phyloP scores from a whole-genome alignment of 1,139 yeast species.

The Kurtzmaniella quercitrusa region DNA sequence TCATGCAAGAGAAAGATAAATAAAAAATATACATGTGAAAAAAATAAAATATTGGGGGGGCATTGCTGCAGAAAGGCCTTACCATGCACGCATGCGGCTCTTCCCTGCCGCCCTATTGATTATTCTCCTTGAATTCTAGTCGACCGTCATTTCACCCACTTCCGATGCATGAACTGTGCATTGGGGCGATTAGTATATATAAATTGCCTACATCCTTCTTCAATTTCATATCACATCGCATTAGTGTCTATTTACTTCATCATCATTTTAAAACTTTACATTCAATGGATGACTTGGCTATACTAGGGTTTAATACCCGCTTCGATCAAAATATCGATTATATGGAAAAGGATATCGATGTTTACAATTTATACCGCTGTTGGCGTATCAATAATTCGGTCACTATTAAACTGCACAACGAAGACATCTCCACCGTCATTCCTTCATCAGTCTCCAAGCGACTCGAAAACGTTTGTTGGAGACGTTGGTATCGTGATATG shows the following conservation, averaged over 20 bases:
- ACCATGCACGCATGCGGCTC: not conserved
- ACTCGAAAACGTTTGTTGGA: conserved; percentile 39
- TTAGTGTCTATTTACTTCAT: not conserved
- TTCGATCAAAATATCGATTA: conserved; percentile 37
- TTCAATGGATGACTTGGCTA: not conserved
- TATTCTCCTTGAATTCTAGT: not conserved
- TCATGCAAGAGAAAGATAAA: not conserved
- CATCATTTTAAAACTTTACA: not conserved
- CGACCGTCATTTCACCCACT: not conserved
- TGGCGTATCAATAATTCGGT: conserved; percentile 23
- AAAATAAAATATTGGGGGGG: not conserved
- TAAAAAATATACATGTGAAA: not conserved
- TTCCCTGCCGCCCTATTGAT: not conserved
- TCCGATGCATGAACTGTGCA: not conserved
- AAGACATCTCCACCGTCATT: conserved; percentile 21
- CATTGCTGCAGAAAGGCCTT: not conserved
- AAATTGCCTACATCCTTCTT: not conserved
- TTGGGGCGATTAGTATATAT: not conserved
- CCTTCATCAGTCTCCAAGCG: conserved; percentile 28
- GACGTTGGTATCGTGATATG: conserved; percentile 36
- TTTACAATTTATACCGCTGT: conserved; percentile 20
- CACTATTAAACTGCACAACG: conserved; percentile 13
- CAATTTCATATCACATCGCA: not conserved
- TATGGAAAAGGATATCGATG: conserved; percentile 15
- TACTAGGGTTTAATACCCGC: conserved; percentile 4